Percentiles rank a stretch among this genome's conserved stretches.
Conservation (phyloP, 345 rosid genomes). For the Eucalyptus marginata region DNA sequence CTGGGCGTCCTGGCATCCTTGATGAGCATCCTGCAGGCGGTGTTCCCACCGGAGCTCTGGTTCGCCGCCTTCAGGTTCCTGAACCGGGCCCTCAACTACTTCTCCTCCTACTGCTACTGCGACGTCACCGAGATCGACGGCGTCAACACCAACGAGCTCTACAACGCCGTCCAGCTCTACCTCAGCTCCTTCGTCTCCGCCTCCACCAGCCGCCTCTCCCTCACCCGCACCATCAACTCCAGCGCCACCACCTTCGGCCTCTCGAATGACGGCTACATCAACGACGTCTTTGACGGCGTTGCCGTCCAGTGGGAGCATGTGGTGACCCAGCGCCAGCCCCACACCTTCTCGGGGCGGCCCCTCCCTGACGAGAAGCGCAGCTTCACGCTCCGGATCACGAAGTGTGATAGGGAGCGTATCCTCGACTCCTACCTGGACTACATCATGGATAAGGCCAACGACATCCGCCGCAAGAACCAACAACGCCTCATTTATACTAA, state of each 20-base stretch:
- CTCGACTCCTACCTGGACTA: constrained; percentile 52
- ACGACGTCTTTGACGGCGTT: constrained; percentile 46
- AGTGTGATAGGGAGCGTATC: constrained; percentile 41
- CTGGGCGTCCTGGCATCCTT: too few relatives aligned
- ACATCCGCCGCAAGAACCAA: constrained; percentile 57
- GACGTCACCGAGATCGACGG: too few relatives aligned
- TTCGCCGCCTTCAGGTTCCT: too few relatives aligned
- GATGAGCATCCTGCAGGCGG: too few relatives aligned
- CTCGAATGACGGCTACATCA: constrained; percentile 7
- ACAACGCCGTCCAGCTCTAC: constrained; percentile 19
- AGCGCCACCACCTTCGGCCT: neutral
- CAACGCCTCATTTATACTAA: constrained; percentile 65
- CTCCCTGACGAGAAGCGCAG: constrained; percentile 85
- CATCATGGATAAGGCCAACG: constrained; percentile 47
- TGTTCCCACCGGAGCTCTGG: too few relatives aligned
- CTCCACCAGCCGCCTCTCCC: constrained; percentile 65
- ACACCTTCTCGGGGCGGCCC: constrained; percentile 74
- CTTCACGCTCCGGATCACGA: constrained; percentile 58
- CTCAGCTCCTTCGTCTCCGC: constrained; percentile 55
- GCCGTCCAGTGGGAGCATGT: constrained; percentile 79
- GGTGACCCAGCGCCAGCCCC: constrained; percentile 61
- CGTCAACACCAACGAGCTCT: constrained; percentile 89
- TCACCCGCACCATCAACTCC: constrained; percentile 74
- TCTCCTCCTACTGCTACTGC: too few relatives aligned
- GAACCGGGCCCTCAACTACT: too few relatives aligned